Percentiles rank a stretch among this genome's conserved stretches.
These are phyloP conservation scores for Aegilops umbellulata DNA, from an alignment of 176 grass and related monocot species.

Conservation along the genomic window DNA sequence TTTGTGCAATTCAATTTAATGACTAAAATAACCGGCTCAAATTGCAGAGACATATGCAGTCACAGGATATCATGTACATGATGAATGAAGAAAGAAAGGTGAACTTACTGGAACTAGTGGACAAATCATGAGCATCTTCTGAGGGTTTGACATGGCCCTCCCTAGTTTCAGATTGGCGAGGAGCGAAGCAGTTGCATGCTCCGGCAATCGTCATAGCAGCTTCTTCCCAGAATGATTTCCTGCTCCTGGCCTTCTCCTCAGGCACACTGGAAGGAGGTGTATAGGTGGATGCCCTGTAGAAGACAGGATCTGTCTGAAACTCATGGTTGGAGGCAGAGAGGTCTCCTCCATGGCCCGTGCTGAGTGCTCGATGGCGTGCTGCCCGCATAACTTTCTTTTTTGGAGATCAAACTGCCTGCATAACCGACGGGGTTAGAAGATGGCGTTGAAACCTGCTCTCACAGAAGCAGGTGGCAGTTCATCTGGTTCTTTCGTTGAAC, in stretches of 20 bases:
- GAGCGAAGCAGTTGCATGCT: constrained; percentile 37
- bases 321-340: constrained; percentile 21
- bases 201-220: constrained; percentile 24
- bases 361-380: constrained; percentile 21
- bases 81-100: constrained; percentile 8
- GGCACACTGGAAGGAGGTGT: constrained; percentile 22
- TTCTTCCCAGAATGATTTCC: constrained; percentile 33
- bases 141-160: constrained; percentile 29
- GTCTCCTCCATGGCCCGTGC: constrained; percentile 27
- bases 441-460: neutral
- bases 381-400: constrained; percentile 25
- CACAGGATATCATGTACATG: neutral
- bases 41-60: neutral
- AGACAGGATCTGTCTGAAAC: constrained; percentile 45
- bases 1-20: too few relatives aligned
- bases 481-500: constrained; percentile 2
- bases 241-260: constrained; percentile 3
- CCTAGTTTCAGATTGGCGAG: constrained; percentile 5
- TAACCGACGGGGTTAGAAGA: constrained; percentile 23
- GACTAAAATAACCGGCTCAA: neutral
- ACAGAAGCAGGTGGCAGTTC: constrained; percentile 21
- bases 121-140: constrained; percentile 34
- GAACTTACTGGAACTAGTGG: constrained; percentile 50
- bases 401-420: too few relatives aligned
- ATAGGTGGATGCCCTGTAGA: constrained; percentile 49